Conservation (phyloP, 305 asterid genomes). For the Petunia hybrid region DNA sequence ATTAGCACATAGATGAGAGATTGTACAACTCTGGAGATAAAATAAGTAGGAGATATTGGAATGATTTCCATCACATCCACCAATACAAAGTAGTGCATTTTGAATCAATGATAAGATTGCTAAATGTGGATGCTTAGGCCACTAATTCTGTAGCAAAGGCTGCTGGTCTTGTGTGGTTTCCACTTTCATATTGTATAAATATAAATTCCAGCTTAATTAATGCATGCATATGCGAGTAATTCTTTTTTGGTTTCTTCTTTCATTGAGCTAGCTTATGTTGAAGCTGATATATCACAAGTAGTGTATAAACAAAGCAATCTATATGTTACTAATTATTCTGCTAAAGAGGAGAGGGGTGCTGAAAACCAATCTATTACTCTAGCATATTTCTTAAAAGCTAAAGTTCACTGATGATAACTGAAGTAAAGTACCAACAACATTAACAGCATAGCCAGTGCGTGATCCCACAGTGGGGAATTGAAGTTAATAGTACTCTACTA, state of each 20-base stretch:
- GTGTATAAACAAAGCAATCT: too few species aligned
- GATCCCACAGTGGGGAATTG: too few species aligned
- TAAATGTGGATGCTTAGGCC: conserved; percentile 9
- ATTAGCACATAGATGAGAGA: conserved; percentile 16
- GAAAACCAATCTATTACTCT: too few species aligned
- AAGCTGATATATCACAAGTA: too few species aligned
- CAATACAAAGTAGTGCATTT: neutral
- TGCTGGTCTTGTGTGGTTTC: neutral
- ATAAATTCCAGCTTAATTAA: neutral
- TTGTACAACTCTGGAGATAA: neutral
- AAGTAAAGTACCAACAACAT: too few species aligned
- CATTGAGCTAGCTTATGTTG: too few species aligned
- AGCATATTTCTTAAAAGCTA: too few species aligned
- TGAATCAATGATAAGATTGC: neutral
- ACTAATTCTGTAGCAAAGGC: conserved; percentile 12
- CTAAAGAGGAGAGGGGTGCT: too few species aligned
- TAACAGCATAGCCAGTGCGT: too few species aligned
- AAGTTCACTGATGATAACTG: too few species aligned
- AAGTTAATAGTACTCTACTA: too few species aligned
- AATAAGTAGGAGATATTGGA: neutral
- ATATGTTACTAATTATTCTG: too few species aligned
- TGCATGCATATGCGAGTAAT: neutral
- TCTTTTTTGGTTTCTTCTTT: neutral
- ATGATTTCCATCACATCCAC: neutral
- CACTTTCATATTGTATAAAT: neutral